A percentile compares a stretch with the other conserved stretches of the same genome.
Conservation (phyloP, 495 filamentous ascomycete species). For the Arthonia radiata region DNA sequence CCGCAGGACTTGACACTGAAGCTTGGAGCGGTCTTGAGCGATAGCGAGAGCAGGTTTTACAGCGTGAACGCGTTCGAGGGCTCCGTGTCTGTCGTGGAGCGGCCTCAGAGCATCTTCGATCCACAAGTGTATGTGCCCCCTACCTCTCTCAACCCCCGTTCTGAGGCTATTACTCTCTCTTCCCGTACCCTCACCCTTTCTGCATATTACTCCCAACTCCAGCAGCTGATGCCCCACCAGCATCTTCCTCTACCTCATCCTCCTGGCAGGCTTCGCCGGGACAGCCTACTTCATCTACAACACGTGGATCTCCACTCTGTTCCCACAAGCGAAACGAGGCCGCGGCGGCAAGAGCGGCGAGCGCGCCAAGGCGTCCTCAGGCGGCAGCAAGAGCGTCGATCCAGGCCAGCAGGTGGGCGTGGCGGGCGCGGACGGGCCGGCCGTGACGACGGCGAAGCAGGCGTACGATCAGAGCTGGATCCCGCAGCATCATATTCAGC, state of each 20-base stretch:
- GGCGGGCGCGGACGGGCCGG: conserved; percentile 43
- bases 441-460: conserved; percentile 39
- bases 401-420: conserved; percentile 32
- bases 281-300: conserved; percentile 91
- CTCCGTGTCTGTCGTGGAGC: conserved; percentile 73
- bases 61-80: conserved; percentile 65
- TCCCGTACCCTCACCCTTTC: conserved; percentile 1
- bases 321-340: conserved; percentile 62
- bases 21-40: conserved; percentile 47
- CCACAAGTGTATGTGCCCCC: conserved; percentile 63
- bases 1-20: conserved; percentile 68
- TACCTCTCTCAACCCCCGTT: no score
- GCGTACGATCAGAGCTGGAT: conserved; percentile 94
- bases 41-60: conserved; percentile 38
- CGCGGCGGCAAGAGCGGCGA: conserved; percentile 37
- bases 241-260: conserved; percentile 93
- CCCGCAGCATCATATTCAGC: conserved; percentile 71
- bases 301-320: conserved; percentile 89
- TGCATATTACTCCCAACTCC: conserved; percentile 10
- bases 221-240: conserved; percentile 17
- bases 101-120: conserved; percentile 79
- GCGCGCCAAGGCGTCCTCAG: conserved; percentile 27
- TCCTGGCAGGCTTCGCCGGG: conserved; percentile 47
- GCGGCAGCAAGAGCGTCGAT: conserved; percentile 38
- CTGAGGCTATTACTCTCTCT: conserved; percentile 1